Base-by-base conservation (phyloP, 495 filamentous ascomycete species). In the Penicillium tannophilum region DNA sequence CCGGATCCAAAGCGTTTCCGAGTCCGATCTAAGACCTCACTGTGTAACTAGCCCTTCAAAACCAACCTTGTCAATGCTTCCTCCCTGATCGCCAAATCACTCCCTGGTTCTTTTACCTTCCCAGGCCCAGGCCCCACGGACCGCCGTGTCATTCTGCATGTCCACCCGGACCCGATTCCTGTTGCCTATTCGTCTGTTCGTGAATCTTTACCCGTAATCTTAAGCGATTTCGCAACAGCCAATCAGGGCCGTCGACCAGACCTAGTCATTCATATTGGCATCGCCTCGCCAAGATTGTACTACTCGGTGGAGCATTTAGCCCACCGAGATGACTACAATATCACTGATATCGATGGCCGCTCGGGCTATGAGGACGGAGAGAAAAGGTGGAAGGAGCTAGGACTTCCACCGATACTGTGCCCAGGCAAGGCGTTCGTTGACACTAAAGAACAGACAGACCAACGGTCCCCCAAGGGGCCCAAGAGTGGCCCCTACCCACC, bases 191-290 rank as follows among this genome's bases (percentile, higher is more conserved):
- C 75, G 11, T 76, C 77, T n/a, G 85, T 93, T 0, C 80, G 84
- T 30, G 71, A 76, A 33, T 58, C 83, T 0, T 73, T 93, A 11
- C 91, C 92, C 2, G 61, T 58, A 14, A 79, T 92, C 30, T 66
- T 84, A 16, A 66, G 70, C 10, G 64, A 72, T 17, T 74, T 70
- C 53, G 66, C 65, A 19, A 66, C 70, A n/a, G 52, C 60, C 0
- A 71, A 80, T 44, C 72, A 62, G 10, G 71, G 71, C 17, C 73
- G 76, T 6, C 79, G 76, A 43, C 82, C 88, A 20, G 88, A 92
- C 70, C 70, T 88, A 20, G 79, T 87, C 12, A 71, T 96, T 6
- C 90, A 93, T 67, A 88, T 96, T 56, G 92, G 92, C 39, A 90
- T 95, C 77, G 90, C 91, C 0, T 83, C 88, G 0, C 86, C 87